These are phyloP conservation scores for Candida tammaniensis DNA, from an alignment of 805 yeast species.

Conservation along the genomic window DNA sequence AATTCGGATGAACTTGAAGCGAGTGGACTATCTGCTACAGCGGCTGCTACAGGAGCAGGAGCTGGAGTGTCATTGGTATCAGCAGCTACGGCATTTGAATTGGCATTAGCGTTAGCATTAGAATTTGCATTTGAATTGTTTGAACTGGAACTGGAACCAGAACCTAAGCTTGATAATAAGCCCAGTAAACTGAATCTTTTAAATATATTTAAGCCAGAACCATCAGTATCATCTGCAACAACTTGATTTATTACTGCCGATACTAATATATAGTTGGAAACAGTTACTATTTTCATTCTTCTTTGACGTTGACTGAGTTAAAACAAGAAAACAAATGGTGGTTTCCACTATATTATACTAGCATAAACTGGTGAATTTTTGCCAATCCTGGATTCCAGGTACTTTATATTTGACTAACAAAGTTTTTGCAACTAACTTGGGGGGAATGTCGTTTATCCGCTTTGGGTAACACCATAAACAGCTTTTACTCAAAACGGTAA, in stretches of 20 bases:
- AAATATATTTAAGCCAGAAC: constrained; percentile 6
- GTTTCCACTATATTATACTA: too few relatives aligned
- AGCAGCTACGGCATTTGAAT: constrained; percentile 1
- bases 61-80: constrained; percentile 4
- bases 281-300: constrained; percentile 25
- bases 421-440: constrained; percentile 5
- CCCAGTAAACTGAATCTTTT: constrained; percentile 14
- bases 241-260: constrained; percentile 22
- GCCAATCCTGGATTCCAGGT: too few relatives aligned
- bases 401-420: too few relatives aligned
- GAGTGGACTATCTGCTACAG: neutral
- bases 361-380: too few relatives aligned
- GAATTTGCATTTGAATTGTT: constrained; percentile 3
- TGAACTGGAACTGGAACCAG: constrained; percentile 4
- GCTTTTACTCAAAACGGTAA: constrained; percentile 1
- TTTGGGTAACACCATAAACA: neutral
- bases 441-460: neutral
- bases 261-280: constrained; percentile 22
- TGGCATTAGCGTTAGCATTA: constrained; percentile 1
- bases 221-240: constrained; percentile 10
- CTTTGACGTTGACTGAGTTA: constrained; percentile 11
- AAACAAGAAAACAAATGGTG: too few relatives aligned
- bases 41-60: constrained; percentile 6
- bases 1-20: constrained; percentile 2
- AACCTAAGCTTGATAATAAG: neutral